These are phyloP conservation scores for Aspergillus piperis DNA, from an alignment of 2,329 filamentous ascomycete genomes.

Conservation along the genomic window DNA sequence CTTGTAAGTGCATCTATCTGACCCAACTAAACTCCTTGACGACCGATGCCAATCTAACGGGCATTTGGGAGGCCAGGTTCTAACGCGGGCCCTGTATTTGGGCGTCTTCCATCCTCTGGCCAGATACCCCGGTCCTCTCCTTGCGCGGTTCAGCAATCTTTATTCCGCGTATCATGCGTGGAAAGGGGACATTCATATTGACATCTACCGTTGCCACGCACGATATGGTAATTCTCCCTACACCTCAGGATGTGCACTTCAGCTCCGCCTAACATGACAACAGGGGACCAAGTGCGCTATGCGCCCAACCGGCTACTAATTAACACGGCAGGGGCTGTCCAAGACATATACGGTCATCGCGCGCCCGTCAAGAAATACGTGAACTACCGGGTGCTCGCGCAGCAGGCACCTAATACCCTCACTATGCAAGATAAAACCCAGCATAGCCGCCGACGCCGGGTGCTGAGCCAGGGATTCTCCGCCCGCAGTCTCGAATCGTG, in stretches of 20 bases:
- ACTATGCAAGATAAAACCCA: not conserved
- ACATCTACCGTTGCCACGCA: constrained; percentile 37
- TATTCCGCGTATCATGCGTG: constrained; percentile 30
- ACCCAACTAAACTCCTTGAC: too few species aligned
- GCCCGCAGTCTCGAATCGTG: not conserved
- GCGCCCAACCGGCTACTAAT: not conserved
- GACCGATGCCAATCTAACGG: too few species aligned
- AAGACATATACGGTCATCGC: not conserved
- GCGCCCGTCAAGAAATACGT: not conserved
- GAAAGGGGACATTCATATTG: constrained; percentile 39
- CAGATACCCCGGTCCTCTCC: constrained; percentile 13
- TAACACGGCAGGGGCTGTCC: not conserved
- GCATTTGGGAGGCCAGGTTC: not conserved
- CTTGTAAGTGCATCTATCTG: too few species aligned
- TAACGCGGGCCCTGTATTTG: not conserved
- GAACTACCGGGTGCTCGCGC: not conserved
- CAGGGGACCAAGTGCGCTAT: not conserved
- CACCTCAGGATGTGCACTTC: too few species aligned
- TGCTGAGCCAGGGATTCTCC: not conserved
- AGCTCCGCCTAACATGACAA: not conserved
- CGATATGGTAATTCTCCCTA: constrained; percentile 31
- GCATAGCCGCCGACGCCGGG: not conserved
- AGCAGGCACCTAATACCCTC: not conserved
- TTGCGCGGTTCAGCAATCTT: constrained; percentile 12
- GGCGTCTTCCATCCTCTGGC: not conserved